Evolutionary conservation across 805 yeast genomes (phyloP), one percentile per base, ranked within the genome.

Genomic region (Yarrowia yakushimensis): DNA sequence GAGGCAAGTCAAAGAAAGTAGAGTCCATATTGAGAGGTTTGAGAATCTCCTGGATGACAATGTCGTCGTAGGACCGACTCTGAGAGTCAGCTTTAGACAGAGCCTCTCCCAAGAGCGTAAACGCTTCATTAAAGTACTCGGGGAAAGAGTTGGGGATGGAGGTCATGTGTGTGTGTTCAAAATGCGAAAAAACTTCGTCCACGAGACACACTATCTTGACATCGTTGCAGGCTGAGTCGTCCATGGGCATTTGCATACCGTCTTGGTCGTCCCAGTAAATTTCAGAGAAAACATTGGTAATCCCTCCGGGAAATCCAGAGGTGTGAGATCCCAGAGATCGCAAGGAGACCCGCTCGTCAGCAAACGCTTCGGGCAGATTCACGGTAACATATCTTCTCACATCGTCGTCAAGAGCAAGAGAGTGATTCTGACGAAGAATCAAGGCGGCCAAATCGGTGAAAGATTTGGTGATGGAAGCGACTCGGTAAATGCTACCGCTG

Each of bases 111-210:
- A 52, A 18, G 4, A 52, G 43, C 0, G 43, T 34, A 17, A 52
- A 52, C 2, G 33, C 59, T 36, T 52, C 59, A 7, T 52, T 52
- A 43, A 52, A 52, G 33, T 52, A 52, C 18, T 52, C 59, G 5
- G 59, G 59, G 43, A 52, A 36, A 6, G 59, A 52, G 33, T 52
- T 52, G 23, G 59, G 59, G 2, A 36, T 17, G 1, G 59, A 52
- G 1, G 59, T 52, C 43, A 52, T 36, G 25, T 34, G 27, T 1
- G 43, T 25, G 27, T 17, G 5, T 17, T 52, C 59, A 23, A 52
- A 52, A 13, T 52, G 59, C 2, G 31, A n/a, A 6, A 52, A 9
- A 17, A 27, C 13, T 7, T 52, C 59, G 8, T 25, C 22, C 27
- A 36, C 23, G 10, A 34, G 17, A 13, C 59, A 52, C 59, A 52